Base-by-base conservation (phyloP, 495 filamentous ascomycete genomes). In the Penicillium taxi region DNA sequence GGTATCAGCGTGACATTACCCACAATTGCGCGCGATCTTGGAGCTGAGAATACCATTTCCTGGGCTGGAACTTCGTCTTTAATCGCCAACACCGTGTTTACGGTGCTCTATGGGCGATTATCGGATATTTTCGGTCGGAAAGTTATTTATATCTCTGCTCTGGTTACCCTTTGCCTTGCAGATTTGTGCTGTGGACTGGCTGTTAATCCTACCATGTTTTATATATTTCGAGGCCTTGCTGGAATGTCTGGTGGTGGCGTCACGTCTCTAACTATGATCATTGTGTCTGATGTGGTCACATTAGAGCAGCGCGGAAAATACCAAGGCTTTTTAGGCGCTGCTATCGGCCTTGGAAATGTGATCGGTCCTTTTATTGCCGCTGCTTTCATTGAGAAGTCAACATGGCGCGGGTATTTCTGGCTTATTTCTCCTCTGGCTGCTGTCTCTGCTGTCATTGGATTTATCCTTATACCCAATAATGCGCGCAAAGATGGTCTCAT, bases 41-140 rank as follows among this genome's bases (percentile, higher is more conserved):
- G 73, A 35, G 74, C 70, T 0, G 46, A 62, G 23, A 61, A 74
- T 22, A 80, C 76, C 11, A 80, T 85, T 15, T 82, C 75, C 0
- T 89, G 82, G 83, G 74, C 82, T 4, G 84, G 81, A n/a, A 86
- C 80, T 1, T 82, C 81, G 3, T 80, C 80, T 16, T 59, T 86
- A 13, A 79, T 88, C 35, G 79, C 80, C 2, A 83, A 82, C 49
- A 82, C 79, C 8, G 76, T 79, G 36, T 84, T 82, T 35, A 74
- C 75, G 9, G 71, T 77, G n/a, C 59, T 77, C 0, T 78, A 77
- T 31, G 73, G 74, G 12, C 64, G 75, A 16, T 45, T 80, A 4
- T 77, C 73, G 1, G 69, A 77, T 55, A 74, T 77, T 17, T 72
- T 77, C 38, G 75, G 75, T 9, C 66, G 74, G 2, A 77, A 77